Evolutionary conservation across 352 stramenopile species (phyloP).

Genomic region (Globisporangium parvum): DNA sequence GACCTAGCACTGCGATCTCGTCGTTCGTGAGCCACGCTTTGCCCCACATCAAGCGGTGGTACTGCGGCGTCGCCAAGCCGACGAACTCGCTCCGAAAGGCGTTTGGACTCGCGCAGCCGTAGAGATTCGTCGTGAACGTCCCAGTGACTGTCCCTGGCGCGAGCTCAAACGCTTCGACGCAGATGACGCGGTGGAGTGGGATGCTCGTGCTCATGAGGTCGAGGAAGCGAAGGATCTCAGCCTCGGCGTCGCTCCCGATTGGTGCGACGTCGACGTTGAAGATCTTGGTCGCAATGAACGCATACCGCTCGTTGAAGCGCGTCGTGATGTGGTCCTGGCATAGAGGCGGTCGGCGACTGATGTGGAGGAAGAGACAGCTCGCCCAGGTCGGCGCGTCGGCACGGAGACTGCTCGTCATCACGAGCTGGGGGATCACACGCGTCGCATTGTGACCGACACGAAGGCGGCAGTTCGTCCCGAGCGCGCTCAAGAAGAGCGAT

Average conservation of each 20-base stretch:
- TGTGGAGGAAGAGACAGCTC: constrained; percentile 14
- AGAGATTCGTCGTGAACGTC: constrained; percentile 12
- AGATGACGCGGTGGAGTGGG: constrained; percentile 13
- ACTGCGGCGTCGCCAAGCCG: constrained; percentile 10
- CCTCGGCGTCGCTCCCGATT: constrained; percentile 6
- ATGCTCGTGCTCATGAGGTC: constrained; percentile 16
- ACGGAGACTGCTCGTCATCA: constrained; percentile 18
- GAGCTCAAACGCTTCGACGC: constrained; percentile 18
- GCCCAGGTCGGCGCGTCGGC: constrained; percentile 19
- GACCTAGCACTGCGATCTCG: constrained; percentile 11
- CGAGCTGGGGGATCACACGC: constrained; percentile 12
- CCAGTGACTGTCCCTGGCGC: neutral
- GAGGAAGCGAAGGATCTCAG: constrained; percentile 17
- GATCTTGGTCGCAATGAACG: neutral
- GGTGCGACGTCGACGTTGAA: neutral
- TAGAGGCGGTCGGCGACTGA: constrained; percentile 10
- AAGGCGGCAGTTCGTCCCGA: constrained; percentile 16
- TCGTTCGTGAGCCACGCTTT: constrained; percentile 19
- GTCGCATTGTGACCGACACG: constrained; percentile 5
- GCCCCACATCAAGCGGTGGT: constrained; percentile 5
- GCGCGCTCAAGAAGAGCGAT: constrained; percentile 17
- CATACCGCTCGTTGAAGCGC: constrained; percentile 16
- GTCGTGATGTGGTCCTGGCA: constrained; percentile 15
- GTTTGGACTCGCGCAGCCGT: constrained; percentile 21
- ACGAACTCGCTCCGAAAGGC: constrained; percentile 12